A percentile compares a stretch with the other conserved stretches of the same genome.
These are phyloP conservation scores for Podosphaera xanthii DNA, from an alignment of 2,329 filamentous ascomycete species.

Conservation along the genomic window DNA sequence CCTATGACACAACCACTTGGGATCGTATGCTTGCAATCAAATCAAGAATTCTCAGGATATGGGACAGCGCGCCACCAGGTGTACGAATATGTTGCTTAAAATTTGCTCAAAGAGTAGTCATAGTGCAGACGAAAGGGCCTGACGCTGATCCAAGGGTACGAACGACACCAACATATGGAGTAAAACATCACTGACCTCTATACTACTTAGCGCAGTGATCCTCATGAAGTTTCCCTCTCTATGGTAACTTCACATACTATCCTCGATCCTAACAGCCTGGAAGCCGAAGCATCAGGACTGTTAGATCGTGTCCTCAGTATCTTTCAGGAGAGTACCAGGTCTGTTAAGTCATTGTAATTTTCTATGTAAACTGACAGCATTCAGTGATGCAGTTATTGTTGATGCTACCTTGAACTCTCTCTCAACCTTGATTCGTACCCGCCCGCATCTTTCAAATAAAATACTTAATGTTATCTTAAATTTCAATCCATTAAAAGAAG, in stretches of 20 bases:
- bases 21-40: conserved; percentile 77
- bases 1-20: conserved; percentile 64
- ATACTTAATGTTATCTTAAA: conserved; percentile 68
- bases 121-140: conserved; percentile 71
- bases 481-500: conserved; percentile 77
- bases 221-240: conserved; percentile 66
- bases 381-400: conserved; percentile 65
- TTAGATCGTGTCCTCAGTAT: conserved; percentile 70
- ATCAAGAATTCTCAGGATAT: conserved; percentile 63
- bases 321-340: conserved; percentile 73
- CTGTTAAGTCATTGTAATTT: conserved; percentile 8
- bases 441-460: conserved; percentile 61
- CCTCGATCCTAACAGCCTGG: conserved; percentile 57
- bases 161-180: conserved; percentile 8
- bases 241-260: conserved; percentile 70
- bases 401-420: conserved; percentile 83
- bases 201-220: conserved; percentile 36
- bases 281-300: conserved; percentile 79
- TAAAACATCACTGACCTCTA: background rate
- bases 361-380: conserved; percentile 18
- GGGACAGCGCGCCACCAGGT: conserved; percentile 57
- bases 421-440: conserved; percentile 58
- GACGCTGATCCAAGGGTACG: conserved; percentile 64
- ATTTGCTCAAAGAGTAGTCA: conserved; percentile 79
- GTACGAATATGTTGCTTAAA: conserved; percentile 91